Percentiles rank a stretch among this genome's conserved stretches.
phyloP scores from a whole-genome alignment of 352 stramenopile genomes.

The Phytophthora fragariae region DNA sequence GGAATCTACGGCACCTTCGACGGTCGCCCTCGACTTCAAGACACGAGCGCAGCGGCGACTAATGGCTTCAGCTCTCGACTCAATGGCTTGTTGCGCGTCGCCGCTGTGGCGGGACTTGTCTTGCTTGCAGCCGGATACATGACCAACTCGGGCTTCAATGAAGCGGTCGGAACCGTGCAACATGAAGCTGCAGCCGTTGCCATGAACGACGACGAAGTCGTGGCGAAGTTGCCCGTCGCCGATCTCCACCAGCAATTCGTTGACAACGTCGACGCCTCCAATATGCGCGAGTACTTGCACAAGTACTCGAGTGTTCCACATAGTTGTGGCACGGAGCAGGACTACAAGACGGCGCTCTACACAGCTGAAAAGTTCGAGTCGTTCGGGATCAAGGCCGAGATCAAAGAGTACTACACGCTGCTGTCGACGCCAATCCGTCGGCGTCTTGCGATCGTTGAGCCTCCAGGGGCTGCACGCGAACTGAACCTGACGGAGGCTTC shows the following conservation, averaged over 20 bases:
- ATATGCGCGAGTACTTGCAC: slow-evolving; percentile 57
- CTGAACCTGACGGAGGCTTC: slow-evolving; percentile 66
- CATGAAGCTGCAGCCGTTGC: not conserved
- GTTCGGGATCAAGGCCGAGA: slow-evolving; percentile 56
- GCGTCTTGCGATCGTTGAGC: slow-evolving; percentile 49
- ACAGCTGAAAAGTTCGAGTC: slow-evolving; percentile 33
- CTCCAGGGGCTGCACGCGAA: slow-evolving; percentile 31
- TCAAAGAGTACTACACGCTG: slow-evolving; percentile 71
- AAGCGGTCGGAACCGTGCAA: not conserved
- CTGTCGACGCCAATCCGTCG: slow-evolving; percentile 69
- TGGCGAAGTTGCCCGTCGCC: not conserved
- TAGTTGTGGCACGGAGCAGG: slow-evolving; percentile 32
- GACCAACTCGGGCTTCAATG: slow-evolving; percentile 5
- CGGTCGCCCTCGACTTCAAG: slow-evolving; percentile 10
- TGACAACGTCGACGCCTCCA: slow-evolving; percentile 27
- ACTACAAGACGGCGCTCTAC: slow-evolving; percentile 34
- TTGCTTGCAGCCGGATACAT: slow-evolving; percentile 26
- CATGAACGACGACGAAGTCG: not conserved
- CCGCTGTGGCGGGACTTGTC: slow-evolving; percentile 15
- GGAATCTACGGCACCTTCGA: slow-evolving; percentile 38
- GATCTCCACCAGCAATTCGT: slow-evolving; percentile 37
- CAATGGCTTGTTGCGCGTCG: slow-evolving; percentile 15
- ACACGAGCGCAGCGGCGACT: not conserved
- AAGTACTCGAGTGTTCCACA: slow-evolving; percentile 41
- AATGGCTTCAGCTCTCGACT: slow-evolving; percentile 8